phyloP scores from a whole-genome alignment of 2,329 filamentous ascomycete genomes.

The Ophiocordyceps camponoti-saundersi region DNA sequence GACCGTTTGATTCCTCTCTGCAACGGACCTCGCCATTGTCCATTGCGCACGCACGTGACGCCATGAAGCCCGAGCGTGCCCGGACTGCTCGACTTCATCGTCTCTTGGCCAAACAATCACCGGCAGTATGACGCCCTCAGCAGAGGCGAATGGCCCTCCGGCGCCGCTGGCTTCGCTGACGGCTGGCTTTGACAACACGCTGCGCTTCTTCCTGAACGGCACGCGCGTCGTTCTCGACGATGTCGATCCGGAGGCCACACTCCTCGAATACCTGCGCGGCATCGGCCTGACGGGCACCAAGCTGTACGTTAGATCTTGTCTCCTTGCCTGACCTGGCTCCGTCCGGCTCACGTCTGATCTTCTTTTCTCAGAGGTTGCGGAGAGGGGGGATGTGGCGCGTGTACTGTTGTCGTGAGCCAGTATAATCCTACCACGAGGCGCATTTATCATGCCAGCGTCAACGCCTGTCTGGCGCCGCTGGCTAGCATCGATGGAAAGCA shows the following conservation, averaged over 20 bases:
- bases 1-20: no score
- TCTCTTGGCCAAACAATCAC: not conserved
- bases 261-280: slow-evolving; percentile 83
- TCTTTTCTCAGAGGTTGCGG: slow-evolving; percentile 53
- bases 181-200: slow-evolving; percentile 65
- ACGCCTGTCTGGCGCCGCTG: slow-evolving; percentile 85
- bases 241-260: slow-evolving; percentile 77
- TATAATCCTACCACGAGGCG: slow-evolving; percentile 81
- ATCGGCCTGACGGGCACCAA: slow-evolving; percentile 93
- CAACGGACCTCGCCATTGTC: no score
- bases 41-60: no score
- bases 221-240: slow-evolving; percentile 75
- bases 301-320: slow-evolving; percentile 30
- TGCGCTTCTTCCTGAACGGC: slow-evolving; percentile 89
- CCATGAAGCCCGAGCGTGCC: not conserved
- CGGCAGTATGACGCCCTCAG: slow-evolving; percentile 9
- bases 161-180: slow-evolving; percentile 35
- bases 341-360: not conserved
- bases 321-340: no score
- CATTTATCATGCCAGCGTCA: slow-evolving; percentile 93
- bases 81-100: not conserved
- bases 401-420: slow-evolving; percentile 88
- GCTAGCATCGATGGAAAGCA: slow-evolving; percentile 94
- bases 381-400: slow-evolving; percentile 92
- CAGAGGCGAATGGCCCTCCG: slow-evolving; percentile 20